Conservation (phyloP, 2,329 filamentous ascomycete genomes). For the Calonectria multiphialidica region DNA sequence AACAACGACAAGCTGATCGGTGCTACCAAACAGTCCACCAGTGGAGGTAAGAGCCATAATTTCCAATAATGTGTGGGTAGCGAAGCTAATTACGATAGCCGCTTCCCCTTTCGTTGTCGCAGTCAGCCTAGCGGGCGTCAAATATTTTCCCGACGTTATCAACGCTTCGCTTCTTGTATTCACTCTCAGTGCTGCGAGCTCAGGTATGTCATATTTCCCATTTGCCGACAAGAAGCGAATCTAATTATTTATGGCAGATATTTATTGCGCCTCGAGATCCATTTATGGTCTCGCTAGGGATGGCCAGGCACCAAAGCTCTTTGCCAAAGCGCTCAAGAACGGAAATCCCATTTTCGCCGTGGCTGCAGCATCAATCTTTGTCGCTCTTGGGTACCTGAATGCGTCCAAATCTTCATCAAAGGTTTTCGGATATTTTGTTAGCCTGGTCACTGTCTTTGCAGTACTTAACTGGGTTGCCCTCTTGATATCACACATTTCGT, state of each 20-base stretch:
- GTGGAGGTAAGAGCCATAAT: slow-evolving; percentile 16
- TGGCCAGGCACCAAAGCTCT: slow-evolving; percentile 49
- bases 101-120: slow-evolving; percentile 43
- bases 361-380: slow-evolving; percentile 47
- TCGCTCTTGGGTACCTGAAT: slow-evolving; percentile 55
- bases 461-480: slow-evolving; percentile 59
- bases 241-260: slow-evolving; percentile 4
- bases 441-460: slow-evolving; percentile 57
- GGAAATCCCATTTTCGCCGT: slow-evolving; percentile 58
- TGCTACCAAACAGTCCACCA: slow-evolving; percentile 30
- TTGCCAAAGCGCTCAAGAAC: slow-evolving; percentile 46
- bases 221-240: too few species aligned
- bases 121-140: slow-evolving; percentile 33
- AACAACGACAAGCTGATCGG: slow-evolving; percentile 29
- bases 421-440: slow-evolving; percentile 58
- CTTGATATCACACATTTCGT: slow-evolving; percentile 53
- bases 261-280: slow-evolving; percentile 55
- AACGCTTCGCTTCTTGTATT: slow-evolving; percentile 41
- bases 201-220: slow-evolving; percentile 12
- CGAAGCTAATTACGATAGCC: not conserved
- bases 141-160: slow-evolving; percentile 35
- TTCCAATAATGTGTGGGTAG: not conserved
- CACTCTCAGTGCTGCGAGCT: slow-evolving; percentile 38
- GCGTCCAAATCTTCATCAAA: slow-evolving; percentile 47
- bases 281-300: slow-evolving; percentile 51